Evolutionary conservation across 2,329 filamentous ascomycete species (phyloP), one percentile per base, ranked within the genome.

Genomic region (Clarireedia monteithiana): DNA sequence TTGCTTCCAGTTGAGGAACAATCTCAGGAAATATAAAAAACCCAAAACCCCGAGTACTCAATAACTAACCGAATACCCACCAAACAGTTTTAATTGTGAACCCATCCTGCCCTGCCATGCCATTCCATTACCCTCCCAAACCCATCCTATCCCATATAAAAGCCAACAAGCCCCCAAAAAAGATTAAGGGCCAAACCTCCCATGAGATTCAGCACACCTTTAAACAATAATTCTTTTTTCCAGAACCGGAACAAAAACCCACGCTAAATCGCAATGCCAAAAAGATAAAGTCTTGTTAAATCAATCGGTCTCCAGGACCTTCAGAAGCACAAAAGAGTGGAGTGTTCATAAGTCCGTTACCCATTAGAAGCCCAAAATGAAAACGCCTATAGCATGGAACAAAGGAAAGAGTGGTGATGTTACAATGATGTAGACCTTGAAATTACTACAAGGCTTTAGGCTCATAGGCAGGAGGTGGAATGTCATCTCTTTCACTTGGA

Each of bases 391-490:
- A 5, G 23, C 24, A 36, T 34, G 24, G 3, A 34, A 44, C 39
- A 50, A 55, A 50, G 10, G 47, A 44, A 50, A 50, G 24, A 23
- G 14, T 34, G 26, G 38, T 39, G 17, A 6, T 55, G 34, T 30
- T 55, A 9, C 46, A 50, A 52, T 48, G 10, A 30, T 3, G 27
- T 30, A 30, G 27, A 27, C 26, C 26, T 27, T 27, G 26, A 27
- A 27, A 9, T 9, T 9, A 52, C 36, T 55, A 53, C 56, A 62
- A 60, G 30, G 59, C 64, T 56, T 67, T 63, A 15, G 65, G 59
- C 69, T 85, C 77, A 67, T 86, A 86, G 56, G 83, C 81, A 14
- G 83, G 82, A 27, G 83, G 83, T 5, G 82, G 82, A 5, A 73
- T 69, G 48, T 82, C 78, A 59, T 84, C 78, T 53, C 75, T 72